A percentile compares a stretch with the other conserved stretches of the same genome.
These are phyloP conservation scores for Saccharum officinarum DNA, from an alignment of 176 grass and related monocot species.

Conservation along the genomic window DNA sequence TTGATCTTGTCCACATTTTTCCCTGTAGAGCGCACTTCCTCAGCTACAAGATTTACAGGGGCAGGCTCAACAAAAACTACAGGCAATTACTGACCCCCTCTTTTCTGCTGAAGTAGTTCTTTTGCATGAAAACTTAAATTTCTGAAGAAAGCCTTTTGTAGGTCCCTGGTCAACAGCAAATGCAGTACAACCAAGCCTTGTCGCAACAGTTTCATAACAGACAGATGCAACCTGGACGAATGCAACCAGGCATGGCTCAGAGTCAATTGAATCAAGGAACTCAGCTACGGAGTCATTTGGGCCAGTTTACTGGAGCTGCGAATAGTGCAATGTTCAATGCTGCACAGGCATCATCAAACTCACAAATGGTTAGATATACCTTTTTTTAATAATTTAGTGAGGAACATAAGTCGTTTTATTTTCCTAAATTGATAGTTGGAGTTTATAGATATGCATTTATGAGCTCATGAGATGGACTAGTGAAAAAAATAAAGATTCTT, in stretches of 20 bases:
- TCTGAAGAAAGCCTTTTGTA: conserved; percentile 30
- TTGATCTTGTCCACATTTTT: neutral
- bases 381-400: neutral
- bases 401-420: neutral
- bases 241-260: conserved; percentile 78
- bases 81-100: conserved; percentile 44
- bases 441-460: neutral
- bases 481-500: neutral
- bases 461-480: conserved; percentile 26
- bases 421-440: conserved; percentile 7
- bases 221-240: conserved; percentile 65
- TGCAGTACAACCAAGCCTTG: conserved; percentile 82
- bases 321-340: conserved; percentile 83
- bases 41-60: conserved; percentile 91
- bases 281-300: conserved; percentile 80
- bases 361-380: conserved; percentile 74
- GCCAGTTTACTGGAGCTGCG: conserved; percentile 74
- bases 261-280: conserved; percentile 87
- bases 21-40: conserved; percentile 73
- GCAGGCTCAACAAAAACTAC: conserved; percentile 85
- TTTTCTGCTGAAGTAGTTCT: conserved; percentile 19
- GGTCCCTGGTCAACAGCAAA: conserved; percentile 73
- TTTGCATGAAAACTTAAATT: conserved; percentile 16
- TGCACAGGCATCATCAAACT: conserved; percentile 86
- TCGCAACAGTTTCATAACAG: conserved; percentile 91